phyloP scores from a whole-genome alignment of 2,329 filamentous ascomycete species.

The Aspergillus brasiliensis region DNA sequence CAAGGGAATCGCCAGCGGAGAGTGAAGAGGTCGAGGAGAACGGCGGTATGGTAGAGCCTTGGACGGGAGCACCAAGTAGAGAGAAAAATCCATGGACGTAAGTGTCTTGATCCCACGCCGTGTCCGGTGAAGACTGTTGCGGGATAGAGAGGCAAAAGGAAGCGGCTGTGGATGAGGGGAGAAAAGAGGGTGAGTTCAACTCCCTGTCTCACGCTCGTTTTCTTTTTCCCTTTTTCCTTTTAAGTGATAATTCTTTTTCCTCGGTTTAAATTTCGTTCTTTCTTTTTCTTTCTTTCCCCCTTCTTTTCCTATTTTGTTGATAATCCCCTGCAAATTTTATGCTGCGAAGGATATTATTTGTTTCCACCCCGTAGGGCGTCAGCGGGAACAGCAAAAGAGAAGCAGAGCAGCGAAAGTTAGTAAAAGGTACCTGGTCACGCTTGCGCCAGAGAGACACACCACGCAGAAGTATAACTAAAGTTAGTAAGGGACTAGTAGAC shows the following conservation, averaged over 20 bases:
- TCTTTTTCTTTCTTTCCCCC: background rate
- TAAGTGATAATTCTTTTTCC: background rate
- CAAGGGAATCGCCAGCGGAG: constrained; percentile 14
- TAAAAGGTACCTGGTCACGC: background rate
- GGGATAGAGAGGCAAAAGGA: constrained; percentile 10
- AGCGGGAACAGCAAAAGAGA: background rate
- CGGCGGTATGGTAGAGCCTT: constrained; percentile 18
- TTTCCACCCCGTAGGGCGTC: background rate
- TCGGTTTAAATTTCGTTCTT: background rate
- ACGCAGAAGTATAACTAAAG: no score
- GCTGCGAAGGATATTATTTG: background rate
- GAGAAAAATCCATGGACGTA: constrained; percentile 27
- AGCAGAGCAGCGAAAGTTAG: background rate
- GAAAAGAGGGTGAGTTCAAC: background rate
- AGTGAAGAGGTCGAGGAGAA: constrained; percentile 13
- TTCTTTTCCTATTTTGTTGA: background rate
- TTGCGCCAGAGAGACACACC: background rate
- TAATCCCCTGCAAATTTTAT: background rate
- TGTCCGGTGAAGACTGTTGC: constrained; percentile 17
- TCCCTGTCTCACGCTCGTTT: no score
- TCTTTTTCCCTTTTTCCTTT: background rate
- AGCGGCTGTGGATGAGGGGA: constrained; percentile 5
- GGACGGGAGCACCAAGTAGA: constrained; percentile 17
- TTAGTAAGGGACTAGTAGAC: background rate
- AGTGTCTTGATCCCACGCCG: constrained; percentile 16